Evolutionary conservation across 2,329 filamentous ascomycete genomes (phyloP), one percentile per base, ranked within the genome.

Genomic region (Colletotrichum filicis): DNA sequence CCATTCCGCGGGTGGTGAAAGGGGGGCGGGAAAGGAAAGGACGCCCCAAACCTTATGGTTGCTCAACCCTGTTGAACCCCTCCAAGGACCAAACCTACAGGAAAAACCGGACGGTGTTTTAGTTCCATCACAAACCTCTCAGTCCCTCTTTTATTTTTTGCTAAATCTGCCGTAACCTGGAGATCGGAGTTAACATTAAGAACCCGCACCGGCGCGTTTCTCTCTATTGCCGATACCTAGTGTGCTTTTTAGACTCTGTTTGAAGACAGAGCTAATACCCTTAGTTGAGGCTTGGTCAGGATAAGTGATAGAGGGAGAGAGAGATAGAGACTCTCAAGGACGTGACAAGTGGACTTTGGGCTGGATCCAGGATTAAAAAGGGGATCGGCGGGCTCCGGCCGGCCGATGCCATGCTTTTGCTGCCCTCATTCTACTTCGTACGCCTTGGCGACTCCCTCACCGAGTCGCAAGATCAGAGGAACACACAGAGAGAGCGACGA

Each of bases 361-460:
- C 62, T 53, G 16, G 65, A 65, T 42, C 57, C 59, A 26, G 52
- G 65, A 55, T 68, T 46, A 37, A 4, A 16, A 53, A 42, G 59
- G 22, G 59, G 70, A 65, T 73, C 70, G 66, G 70, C 66, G 59
- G 70, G 59, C 66, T 69, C 70, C 70, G 70, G 66, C 70, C 66
- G 70, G 59, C 66, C 60, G 70, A 64, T 60, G 42, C 42, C 42
- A 42, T 11, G 12, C 53, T 32, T 59, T 71, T 37, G 46, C 24
- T 46, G 30, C 53, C 55, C 26, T n/a, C 60, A 32, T 46, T 28
- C 12, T 12, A 37, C 28, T 16, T 24, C 14, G 19, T 24, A 53
- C 28, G 22, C 35, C 22, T 55, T 55, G 61, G 42, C 19, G 30
- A 42, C 8, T 22, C 3, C 1, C 12, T 32, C 30, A 32, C 56